A percentile compares a stretch with the other conserved stretches of the same genome.
Evolutionary conservation across 2,329 filamentous ascomycete species (phyloP).

Genomic region (Lasiodiplodia hormozganensis): DNA sequence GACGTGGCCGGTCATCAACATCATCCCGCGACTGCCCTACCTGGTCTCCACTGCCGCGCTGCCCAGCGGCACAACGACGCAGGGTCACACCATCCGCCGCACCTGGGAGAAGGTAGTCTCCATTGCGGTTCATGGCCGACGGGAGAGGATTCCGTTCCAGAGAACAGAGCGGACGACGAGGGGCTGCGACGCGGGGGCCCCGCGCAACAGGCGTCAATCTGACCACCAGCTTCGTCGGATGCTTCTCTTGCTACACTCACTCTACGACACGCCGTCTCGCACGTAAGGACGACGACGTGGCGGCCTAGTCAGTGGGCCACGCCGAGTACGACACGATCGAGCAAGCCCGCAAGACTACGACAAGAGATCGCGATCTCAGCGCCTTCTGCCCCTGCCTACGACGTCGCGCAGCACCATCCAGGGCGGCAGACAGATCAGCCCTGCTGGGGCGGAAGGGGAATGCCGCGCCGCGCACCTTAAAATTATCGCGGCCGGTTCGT

Average conservation of each 20-base stretch:
- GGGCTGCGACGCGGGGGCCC: not conserved
- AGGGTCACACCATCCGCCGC: conserved; percentile 1
- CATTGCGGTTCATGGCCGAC: not conserved
- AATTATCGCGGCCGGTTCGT: not conserved
- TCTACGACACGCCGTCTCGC: not conserved
- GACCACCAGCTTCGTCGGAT: not conserved
- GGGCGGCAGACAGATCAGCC: not conserved
- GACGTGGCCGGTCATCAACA: conserved; percentile 14
- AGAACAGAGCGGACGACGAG: not conserved
- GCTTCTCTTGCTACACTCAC: conserved; percentile 21
- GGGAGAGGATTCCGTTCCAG: conserved; percentile 14
- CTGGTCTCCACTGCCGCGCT: not conserved
- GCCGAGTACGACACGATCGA: not conserved
- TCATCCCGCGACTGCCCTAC: not conserved
- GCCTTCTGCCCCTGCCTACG: not conserved
- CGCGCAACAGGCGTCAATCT: not conserved
- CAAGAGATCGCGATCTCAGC: conserved; percentile 15
- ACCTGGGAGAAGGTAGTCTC: conserved; percentile 3
- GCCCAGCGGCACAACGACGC: not conserved
- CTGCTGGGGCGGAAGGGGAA: not conserved
- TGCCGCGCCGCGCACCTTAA: not conserved
- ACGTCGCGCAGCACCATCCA: conserved; percentile 10
- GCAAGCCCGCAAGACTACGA: not conserved
- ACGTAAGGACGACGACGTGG: conserved; percentile 19
- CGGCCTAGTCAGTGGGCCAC: conserved; percentile 5